Conservation (phyloP, 495 filamentous ascomycete genomes). For the Daldinia childiae region DNA sequence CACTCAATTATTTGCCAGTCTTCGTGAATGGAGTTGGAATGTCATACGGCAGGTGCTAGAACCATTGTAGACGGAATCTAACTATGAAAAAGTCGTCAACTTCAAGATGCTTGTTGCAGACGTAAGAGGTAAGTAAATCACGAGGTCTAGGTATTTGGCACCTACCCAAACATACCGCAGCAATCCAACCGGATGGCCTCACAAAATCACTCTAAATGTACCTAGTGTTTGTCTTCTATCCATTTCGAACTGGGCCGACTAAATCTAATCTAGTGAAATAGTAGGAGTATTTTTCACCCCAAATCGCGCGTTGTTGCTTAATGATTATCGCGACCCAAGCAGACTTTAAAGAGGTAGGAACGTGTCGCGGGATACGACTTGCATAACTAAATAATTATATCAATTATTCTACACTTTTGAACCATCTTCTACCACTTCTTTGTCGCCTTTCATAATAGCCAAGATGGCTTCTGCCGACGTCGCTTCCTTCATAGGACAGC, state of each 20-base stretch:
- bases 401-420: background rate
- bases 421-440: too few relatives aligned
- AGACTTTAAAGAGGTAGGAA: background rate
- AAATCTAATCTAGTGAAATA: background rate
- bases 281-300: background rate
- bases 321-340: background rate
- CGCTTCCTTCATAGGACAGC: background rate
- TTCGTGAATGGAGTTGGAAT: background rate
- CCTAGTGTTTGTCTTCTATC: background rate
- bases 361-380: background rate
- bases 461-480: slow-evolving; percentile 14
- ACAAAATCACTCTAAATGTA: background rate
- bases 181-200: background rate
- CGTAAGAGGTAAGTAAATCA: background rate
- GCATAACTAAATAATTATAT: background rate
- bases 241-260: background rate
- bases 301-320: background rate
- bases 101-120: background rate
- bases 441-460: background rate
- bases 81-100: background rate
- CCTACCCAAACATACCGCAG: background rate
- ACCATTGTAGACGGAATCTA: too few relatives aligned
- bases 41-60: background rate
- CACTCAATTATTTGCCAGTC: background rate
- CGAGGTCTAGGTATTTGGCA: background rate